Base-by-base conservation (phyloP, 768 basidiomycete genomes). In the Cystobasidium onofrii region DNA sequence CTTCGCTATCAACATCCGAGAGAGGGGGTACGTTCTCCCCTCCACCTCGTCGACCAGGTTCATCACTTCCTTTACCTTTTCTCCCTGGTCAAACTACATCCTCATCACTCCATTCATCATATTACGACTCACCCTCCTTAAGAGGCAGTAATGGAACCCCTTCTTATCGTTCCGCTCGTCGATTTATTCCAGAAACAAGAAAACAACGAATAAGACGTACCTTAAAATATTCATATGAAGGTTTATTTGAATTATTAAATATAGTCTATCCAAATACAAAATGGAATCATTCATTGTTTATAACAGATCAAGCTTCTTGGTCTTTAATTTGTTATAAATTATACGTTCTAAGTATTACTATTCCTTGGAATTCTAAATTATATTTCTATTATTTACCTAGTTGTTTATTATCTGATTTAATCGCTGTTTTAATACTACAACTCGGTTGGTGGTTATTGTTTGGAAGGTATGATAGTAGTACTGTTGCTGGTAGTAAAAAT, bases 251-350 rank as follows among this genome's bases (percentile, higher is more conserved):
- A 50, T 50, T 50, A 50, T 17, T 29, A 12, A 12, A 60, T 15
- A 27, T 34, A 4, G 31, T 60, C 17, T 27, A 60, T 20, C 57
- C 57, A 34, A 23, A 13, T 27, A 29, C n/a, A n/a, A n/a, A 27
- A 60, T 60, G 17, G 27, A 60, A 20, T 29, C 13, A 12, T 29
- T 60, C 17, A 25, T 3, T 7, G 27, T 6, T 6, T 27, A 6
- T 60, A 12, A 60, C 57, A 60, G 57, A 60, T 60, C 57, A 60
- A 34, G 57, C 57, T 60, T 60, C 57, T 29, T 29, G 25, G 25
- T 27, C 57, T 60, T 34, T 60, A 20, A 60, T 60, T 15, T 60
- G 57, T 29, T 60, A 60, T 29, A 60, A 60, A 27, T 29, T 60
- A 60, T 60, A 60, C 20, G 57, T 34, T 17, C 25, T 60, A 60